These are phyloP conservation scores for Ichthyophthirius multifiliis DNA, from an alignment of 169 alveolate species.

Conservation along the genomic window DNA sequence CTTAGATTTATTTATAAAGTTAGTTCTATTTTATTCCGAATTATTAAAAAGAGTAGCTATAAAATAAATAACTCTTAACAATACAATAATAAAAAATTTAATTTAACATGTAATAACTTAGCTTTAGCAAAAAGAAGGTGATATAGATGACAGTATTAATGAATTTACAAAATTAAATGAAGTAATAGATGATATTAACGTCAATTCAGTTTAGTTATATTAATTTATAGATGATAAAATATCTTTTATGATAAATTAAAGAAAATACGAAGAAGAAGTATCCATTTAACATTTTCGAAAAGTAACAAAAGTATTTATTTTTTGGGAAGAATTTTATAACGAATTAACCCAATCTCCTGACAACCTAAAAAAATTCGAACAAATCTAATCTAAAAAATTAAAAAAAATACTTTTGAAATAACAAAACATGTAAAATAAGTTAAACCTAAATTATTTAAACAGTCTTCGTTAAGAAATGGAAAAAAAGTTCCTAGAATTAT, in stretches of 20 bases:
- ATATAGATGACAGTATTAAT: background rate
- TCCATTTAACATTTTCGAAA: background rate
- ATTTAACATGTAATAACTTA: background rate
- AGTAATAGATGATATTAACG: background rate
- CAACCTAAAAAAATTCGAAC: background rate
- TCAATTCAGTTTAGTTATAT: background rate
- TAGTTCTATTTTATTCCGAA: background rate
- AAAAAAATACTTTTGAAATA: background rate
- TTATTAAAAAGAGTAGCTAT: background rate
- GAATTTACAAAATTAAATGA: background rate
- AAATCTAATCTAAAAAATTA: background rate
- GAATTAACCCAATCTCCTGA: background rate
- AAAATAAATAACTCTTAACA: background rate
- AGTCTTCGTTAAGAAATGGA: background rate
- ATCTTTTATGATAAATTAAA: background rate
- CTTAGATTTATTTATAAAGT: background rate
- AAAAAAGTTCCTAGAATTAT: background rate
- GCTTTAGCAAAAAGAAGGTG: background rate
- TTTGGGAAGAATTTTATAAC: constrained; percentile 7
- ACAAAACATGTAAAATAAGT: background rate
- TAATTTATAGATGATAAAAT: background rate
- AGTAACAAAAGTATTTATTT: background rate
- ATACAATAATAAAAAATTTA: background rate
- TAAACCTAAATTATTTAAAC: background rate
- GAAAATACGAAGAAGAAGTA: background rate